Evolutionary conservation across 192 early-diverging fungal genomes (phyloP), one percentile per base, ranked within the genome.

Genomic region (Entomortierella lignicola): DNA sequence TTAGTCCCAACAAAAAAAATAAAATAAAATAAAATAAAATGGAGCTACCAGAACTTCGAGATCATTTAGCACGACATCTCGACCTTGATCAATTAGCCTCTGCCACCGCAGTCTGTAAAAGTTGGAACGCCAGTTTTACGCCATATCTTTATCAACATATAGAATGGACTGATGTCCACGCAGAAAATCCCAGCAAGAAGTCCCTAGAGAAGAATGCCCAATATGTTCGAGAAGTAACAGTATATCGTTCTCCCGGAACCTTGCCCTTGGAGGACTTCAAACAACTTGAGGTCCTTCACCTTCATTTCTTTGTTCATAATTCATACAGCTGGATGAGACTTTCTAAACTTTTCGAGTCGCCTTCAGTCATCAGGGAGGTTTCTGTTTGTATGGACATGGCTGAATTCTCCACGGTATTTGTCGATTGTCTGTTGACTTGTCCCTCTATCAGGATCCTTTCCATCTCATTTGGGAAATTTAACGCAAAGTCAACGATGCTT

Each of bases 161-260:
- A 31, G 4, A 15, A 32, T 58, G 56, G 56, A 39, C 30, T 4
- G 34, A 58, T 0, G 5, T 6, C 12, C 1, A 5, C 12, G 29
- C 23, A 55, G n/a, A n/a, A n/a, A n/a, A n/a, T n/a, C 56, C 31
- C 8, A 31, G 17, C 56, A 37, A 8, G 8, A n/a, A 58, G 6
- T 12, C 0, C 56, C 8, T 58, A 4, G 15, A 39, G 21, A 21
- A 13, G 32, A 58, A 58, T 20, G 31, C 20, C 4, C 8, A 60
- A 0, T 3, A 43, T 29, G 31, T 60, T 41, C 58, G 58, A 37
- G 29, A 20, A 30, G 10, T 64, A 2, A 30, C 23, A n/a, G n/a
- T 39, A 37, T 53, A 64, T n/a, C n/a, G n/a, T n/a, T n/a, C n/a
- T n/a, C 34, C 17, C 50, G 12, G 21, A 64, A 34, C 48, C 62